A percentile compares a stretch with the other conserved stretches of the same genome.
Evolutionary conservation across 2,329 filamentous ascomycete species (phyloP).

Genomic region (Claviceps pazoutovae): DNA sequence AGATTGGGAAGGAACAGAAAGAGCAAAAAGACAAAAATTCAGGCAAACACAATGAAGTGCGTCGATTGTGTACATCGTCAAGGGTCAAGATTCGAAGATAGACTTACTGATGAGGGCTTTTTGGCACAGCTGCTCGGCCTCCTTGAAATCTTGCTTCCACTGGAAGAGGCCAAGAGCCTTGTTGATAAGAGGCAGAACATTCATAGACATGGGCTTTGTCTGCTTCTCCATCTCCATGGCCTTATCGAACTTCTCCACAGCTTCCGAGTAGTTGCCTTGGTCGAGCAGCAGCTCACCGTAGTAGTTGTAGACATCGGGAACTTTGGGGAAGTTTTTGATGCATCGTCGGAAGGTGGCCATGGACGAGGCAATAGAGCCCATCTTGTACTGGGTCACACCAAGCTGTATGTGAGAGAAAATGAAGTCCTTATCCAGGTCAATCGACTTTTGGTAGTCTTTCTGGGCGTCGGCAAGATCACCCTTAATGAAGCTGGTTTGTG

Average conservation of each 20-base stretch:
- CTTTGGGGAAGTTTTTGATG: slow-evolving; percentile 96
- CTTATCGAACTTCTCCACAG: slow-evolving; percentile 94
- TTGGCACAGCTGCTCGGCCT: slow-evolving; percentile 91
- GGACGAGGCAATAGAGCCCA: slow-evolving; percentile 92
- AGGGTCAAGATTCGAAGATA: neutral
- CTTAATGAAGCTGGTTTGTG: slow-evolving; percentile 96
- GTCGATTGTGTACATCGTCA: too few relatives aligned
- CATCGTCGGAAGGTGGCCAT: slow-evolving; percentile 97
- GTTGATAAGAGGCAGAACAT: slow-evolving; percentile 94
- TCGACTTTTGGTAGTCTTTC: slow-evolving; percentile 98
- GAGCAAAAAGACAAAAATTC: neutral
- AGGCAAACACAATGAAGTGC: too few relatives aligned
- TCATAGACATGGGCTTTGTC: slow-evolving; percentile 88
- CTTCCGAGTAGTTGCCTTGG: slow-evolving; percentile 89
- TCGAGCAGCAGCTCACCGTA: slow-evolving; percentile 94
- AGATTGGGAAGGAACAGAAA: neutral
- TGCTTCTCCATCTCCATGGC: slow-evolving; percentile 98
- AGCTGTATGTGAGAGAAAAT: slow-evolving; percentile 99
- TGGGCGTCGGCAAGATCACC: slow-evolving; percentile 84
- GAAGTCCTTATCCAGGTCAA: slow-evolving; percentile 87
- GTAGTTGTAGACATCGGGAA: slow-evolving; percentile 98
- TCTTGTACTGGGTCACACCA: slow-evolving; percentile 98
- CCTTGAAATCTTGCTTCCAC: slow-evolving; percentile 91
- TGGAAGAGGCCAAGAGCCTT: slow-evolving; percentile 95
- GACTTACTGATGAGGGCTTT: slow-evolving; percentile 89